Base-by-base conservation (phyloP, 768 basidiomycete genomes). In the Macrolepiota albuminosa region DNA sequence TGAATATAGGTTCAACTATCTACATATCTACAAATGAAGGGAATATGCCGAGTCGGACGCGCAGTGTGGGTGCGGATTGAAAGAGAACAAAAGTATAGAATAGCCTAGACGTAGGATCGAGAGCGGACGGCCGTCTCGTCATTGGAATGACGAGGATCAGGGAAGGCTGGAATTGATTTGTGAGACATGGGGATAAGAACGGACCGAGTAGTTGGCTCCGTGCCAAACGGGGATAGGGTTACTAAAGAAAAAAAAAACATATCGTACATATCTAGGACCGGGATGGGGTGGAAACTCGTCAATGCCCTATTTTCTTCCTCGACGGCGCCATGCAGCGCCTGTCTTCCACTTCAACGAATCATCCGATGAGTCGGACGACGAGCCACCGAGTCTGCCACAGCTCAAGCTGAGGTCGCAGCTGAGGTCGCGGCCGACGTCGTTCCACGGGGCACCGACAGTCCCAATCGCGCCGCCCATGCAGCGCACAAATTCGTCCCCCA, bases 271-370 rank as follows among this genome's bases (percentile, higher is more conserved):
- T 39, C 49, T 43, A 43, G 42, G 42, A 43, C 39, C n/a, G 18
- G n/a, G 42, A 43, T 43, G 42, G 7, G n/a, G n/a, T 9, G 31
- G 6, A 33, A 49, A 11, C 14, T 6, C 3, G 47, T 6, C 54
- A 31, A 74, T 75, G 73, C 74, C 74, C 47, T 73, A 74, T 66
- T 70, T 67, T 18, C 65, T 70, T 11, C 69, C 68, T 34, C 69
- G 50, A 29, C 66, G 40, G 13, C 57, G 56, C 37, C 42, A 54
- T 51, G 53, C 57, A 29, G 61, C 67, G 37, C 64, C 69, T 26
- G 69, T 70, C 10, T 77, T 78, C 66, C 78, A 78, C 59, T 70
- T 78, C 52, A 68, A 72, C 62, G 71, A 76, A 59, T 60, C 66
- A 2, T 59, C 63, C 2, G 54, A 59, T 4, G 59, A 59, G 6